These are phyloP conservation scores for Solanum raphanifolium DNA, from an alignment of 257 asterid genomes.

Conservation along the genomic window DNA sequence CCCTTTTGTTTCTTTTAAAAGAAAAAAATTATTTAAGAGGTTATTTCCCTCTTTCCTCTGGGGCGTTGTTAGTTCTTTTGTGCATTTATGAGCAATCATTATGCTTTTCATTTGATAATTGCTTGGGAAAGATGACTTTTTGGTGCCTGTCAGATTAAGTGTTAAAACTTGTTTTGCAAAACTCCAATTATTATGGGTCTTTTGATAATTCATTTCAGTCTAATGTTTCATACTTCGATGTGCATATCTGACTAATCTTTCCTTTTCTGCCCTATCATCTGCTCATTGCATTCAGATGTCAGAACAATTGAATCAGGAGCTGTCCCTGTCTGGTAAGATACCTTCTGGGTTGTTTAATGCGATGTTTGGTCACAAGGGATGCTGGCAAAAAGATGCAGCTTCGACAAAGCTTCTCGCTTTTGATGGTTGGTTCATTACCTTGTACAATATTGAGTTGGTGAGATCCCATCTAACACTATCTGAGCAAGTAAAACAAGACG, in stretches of 20 bases:
- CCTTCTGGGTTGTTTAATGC: conserved; percentile 81
- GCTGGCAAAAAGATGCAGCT: conserved; percentile 93
- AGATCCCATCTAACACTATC: conserved; percentile 56
- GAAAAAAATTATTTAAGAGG: not conserved
- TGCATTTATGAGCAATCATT: not conserved
- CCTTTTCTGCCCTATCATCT: not conserved
- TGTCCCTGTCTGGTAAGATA: conserved; percentile 74
- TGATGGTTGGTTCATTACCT: conserved; percentile 82
- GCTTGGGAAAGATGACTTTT: not conserved
- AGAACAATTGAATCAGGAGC: conserved; percentile 70
- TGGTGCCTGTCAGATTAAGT: not conserved
- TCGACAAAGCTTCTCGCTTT: conserved; percentile 66
- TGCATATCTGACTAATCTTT: not conserved
- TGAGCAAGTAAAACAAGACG: conserved; percentile 58
- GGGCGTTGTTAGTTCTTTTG: not conserved
- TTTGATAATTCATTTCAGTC: not conserved
- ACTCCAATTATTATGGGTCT: not conserved
- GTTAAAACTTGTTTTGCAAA: not conserved
- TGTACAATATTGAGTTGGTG: conserved; percentile 78
- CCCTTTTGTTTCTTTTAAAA: not conserved
- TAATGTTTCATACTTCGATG: not conserved
- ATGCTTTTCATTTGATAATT: not conserved
- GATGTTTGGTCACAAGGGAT: conserved; percentile 78
- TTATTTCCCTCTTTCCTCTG: not conserved
- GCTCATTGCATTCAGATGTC: conserved; percentile 53